Conservation (phyloP, 2,329 filamentous ascomycete species). For the Shiraia sp. region DNA sequence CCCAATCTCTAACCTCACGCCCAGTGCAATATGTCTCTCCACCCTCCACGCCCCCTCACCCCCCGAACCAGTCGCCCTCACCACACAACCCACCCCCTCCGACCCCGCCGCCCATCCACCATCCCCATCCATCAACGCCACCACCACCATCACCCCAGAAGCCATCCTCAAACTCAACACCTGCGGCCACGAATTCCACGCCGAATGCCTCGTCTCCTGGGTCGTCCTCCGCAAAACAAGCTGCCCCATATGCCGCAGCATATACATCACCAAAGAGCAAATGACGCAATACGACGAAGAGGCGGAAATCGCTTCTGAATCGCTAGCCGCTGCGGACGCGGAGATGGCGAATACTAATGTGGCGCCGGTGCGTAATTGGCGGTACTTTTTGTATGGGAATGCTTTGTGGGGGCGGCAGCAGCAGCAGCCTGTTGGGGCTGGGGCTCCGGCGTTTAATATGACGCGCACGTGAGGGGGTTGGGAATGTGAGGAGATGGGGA, state of each 20-base stretch:
- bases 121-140: not conserved
- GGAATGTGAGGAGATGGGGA: not conserved
- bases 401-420: conserved; percentile 3
- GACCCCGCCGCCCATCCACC: conserved; percentile 7
- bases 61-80: conserved; percentile 31
- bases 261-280: conserved; percentile 27
- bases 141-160: conserved; percentile 9
- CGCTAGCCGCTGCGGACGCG: not conserved
- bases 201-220: conserved; percentile 38
- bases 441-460: no score
- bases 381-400: conserved; percentile 11
- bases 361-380: conserved; percentile 11
- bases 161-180: conserved; percentile 29
- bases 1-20: conserved; percentile 5
- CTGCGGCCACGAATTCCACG: conserved; percentile 38
- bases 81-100: conserved; percentile 6
- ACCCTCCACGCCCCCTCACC: conserved; percentile 28
- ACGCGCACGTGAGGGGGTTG: not conserved
- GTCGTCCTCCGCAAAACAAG: conserved; percentile 33
- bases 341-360: not conserved
- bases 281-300: conserved; percentile 21
- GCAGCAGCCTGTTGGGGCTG: not conserved
- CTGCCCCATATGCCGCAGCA: conserved; percentile 37
- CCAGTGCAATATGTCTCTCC: conserved; percentile 40
- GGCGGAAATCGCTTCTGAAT: conserved; percentile 1